These are phyloP conservation scores for Larix sibirica DNA, from an alignment of 83 land plant genomes.

Conservation along the genomic window DNA sequence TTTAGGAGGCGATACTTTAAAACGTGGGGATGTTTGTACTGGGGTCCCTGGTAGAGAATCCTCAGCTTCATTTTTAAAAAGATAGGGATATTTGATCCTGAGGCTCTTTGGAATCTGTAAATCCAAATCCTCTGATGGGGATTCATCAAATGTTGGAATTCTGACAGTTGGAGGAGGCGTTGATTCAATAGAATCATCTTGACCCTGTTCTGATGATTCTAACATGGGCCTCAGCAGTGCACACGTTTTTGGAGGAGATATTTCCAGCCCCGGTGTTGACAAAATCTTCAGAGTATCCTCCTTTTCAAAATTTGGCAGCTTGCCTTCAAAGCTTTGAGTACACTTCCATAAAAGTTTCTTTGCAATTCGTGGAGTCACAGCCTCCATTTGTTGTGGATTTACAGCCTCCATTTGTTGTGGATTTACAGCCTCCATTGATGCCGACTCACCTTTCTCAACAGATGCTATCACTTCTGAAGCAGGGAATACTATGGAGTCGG, in stretches of 20 bases:
- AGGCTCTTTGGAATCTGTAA: constrained; percentile 17
- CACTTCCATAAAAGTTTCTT: not conserved
- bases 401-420: not conserved
- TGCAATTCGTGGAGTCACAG: not conserved
- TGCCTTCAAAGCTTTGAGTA: not conserved
- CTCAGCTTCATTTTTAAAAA: constrained; percentile 16
- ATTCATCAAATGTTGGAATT: constrained; percentile 12
- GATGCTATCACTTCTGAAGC: constrained; percentile 2
- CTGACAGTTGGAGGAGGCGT: constrained; percentile 37
- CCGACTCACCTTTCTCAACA: not conserved
- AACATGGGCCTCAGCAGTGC: constrained; percentile 39
- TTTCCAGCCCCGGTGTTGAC: constrained; percentile 42
- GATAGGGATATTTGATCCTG: constrained; percentile 38
- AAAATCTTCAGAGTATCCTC: constrained; percentile 18
- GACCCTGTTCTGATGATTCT: constrained; percentile 15
- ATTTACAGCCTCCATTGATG: constrained; percentile 3
- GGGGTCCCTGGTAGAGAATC: constrained; percentile 2
- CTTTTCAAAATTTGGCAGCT: not conserved
- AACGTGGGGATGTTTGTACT: constrained; percentile 30
- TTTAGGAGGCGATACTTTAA: constrained; percentile 64
- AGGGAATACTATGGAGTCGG: constrained; percentile 20
- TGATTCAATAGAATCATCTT: constrained; percentile 10
- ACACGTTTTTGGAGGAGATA: constrained; percentile 48
- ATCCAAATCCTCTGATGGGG: constrained; percentile 17
- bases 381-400: not conserved